Conservation (phyloP, 495 filamentous ascomycete genomes). For the Aspergillus carlsbadensis region DNA sequence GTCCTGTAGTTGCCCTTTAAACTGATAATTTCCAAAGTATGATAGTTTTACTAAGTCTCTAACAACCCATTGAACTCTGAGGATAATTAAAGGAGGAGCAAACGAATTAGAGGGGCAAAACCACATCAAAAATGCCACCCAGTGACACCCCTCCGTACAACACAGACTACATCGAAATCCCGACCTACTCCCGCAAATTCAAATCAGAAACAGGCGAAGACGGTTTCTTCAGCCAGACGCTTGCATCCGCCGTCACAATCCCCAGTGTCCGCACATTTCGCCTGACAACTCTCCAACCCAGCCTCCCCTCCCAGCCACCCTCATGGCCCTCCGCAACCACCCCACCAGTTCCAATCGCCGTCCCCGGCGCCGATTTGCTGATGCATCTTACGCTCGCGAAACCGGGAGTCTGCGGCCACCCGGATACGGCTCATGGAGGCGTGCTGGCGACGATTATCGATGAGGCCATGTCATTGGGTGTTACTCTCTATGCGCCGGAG, state of each 20-base stretch:
- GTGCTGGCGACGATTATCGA: constrained; percentile 72
- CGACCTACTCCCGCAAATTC: constrained; percentile 35
- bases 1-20: too few species aligned
- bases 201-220: constrained; percentile 43
- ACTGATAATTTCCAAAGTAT: too few species aligned
- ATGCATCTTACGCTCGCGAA: constrained; percentile 35
- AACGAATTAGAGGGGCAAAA: neutral
- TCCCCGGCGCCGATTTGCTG: constrained; percentile 36
- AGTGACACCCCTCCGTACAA: constrained; percentile 31
- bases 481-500: constrained; percentile 29
- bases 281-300: constrained; percentile 27
- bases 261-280: constrained; percentile 38
- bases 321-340: constrained; percentile 35
- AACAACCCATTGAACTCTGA: too few species aligned
- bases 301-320: constrained; percentile 19
- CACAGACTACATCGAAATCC: constrained; percentile 19
- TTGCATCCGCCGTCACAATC: constrained; percentile 38
- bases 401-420: constrained; percentile 41
- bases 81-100: neutral
- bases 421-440: constrained; percentile 41
- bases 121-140: neutral
- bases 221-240: constrained; percentile 36
- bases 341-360: constrained; percentile 20
- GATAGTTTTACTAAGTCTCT: too few species aligned
- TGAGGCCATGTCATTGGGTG: constrained; percentile 50